Evolutionary conservation across 2,329 filamentous ascomycete genomes (phyloP).

Genomic region (Kalaharituber pfeilii): DNA sequence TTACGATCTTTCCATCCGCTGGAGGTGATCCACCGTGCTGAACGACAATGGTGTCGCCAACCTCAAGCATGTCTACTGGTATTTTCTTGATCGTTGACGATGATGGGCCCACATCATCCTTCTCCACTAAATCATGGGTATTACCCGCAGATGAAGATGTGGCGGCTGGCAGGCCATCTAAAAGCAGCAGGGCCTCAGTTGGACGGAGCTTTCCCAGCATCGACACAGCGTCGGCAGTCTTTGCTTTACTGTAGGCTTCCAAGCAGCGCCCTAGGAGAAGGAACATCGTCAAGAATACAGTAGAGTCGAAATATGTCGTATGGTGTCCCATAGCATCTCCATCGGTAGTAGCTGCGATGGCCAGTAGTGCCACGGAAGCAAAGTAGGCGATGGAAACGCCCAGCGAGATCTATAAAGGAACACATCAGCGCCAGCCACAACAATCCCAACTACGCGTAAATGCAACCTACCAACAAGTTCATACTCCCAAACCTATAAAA

Average conservation of each 20-base stretch:
- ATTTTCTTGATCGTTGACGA: conserved; percentile 33
- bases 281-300: conserved; percentile 82
- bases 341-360: conserved; percentile 39
- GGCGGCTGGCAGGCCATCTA: conserved; percentile 24
- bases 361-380: conserved; percentile 61
- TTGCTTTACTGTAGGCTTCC: conserved; percentile 82
- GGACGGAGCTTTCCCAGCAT: conserved; percentile 63
- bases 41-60: conserved; percentile 56
- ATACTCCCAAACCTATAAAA: conserved; percentile 94
- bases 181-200: conserved; percentile 52
- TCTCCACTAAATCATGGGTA: conserved; percentile 8
- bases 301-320: conserved; percentile 68
- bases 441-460: background rate
- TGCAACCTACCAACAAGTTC: conserved; percentile 49
- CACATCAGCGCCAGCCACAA: background rate
- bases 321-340: conserved; percentile 11
- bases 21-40: conserved; percentile 68
- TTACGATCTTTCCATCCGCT: conserved; percentile 53
- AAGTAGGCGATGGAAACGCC: conserved; percentile 79
- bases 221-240: conserved; percentile 70
- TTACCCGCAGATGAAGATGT: conserved; percentile 32
- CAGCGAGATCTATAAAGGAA: conserved; percentile 45
- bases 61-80: conserved; percentile 51
- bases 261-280: conserved; percentile 57
- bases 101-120: conserved; percentile 10